Percentiles rank a stretch among this genome's conserved stretches.
phyloP scores from a whole-genome alignment of 2,329 filamentous ascomycete species.

The Apiospora hydei region DNA sequence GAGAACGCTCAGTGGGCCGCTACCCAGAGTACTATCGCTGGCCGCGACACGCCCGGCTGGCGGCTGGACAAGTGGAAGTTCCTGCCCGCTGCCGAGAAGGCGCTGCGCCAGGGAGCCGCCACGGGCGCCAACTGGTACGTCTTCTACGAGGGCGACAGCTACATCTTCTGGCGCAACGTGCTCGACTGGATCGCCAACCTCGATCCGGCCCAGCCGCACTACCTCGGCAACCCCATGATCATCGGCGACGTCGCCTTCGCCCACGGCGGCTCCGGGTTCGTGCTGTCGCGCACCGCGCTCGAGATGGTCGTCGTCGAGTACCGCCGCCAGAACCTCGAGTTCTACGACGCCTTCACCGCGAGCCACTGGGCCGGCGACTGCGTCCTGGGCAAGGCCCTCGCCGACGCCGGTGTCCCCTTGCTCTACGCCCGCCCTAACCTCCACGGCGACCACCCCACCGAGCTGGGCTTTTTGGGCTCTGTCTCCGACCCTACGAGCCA shows the following conservation, averaged over 20 bases:
- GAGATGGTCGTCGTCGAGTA: conserved; percentile 49
- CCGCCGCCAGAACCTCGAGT: conserved; percentile 48
- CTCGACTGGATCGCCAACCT: conserved; percentile 59
- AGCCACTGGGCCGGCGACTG: conserved; percentile 58
- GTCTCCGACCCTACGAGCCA: conserved; percentile 47
- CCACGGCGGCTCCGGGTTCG: conserved; percentile 60
- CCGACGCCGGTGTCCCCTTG: conserved; percentile 53
- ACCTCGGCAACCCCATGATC: conserved; percentile 61
- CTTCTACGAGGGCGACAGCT: conserved; percentile 67
- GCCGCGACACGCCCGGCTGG: conserved; percentile 55
- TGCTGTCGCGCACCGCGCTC: conserved; percentile 58
- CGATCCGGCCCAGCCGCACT: conserved; percentile 55
- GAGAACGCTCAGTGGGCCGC: conserved; percentile 38
- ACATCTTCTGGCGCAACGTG: conserved; percentile 60
- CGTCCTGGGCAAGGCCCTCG: conserved; percentile 54
- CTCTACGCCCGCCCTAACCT: conserved; percentile 56
- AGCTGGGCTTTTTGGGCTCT: conserved; percentile 52
- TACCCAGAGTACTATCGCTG: conserved; percentile 39
- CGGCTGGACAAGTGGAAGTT: conserved; percentile 66
- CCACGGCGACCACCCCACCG: conserved; percentile 46
- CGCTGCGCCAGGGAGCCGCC: conserved; percentile 39
- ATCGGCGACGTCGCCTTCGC: conserved; percentile 58
- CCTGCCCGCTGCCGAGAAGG: conserved; percentile 60
- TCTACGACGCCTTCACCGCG: conserved; percentile 54
- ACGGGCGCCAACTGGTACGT: conserved; percentile 63